Evolutionary conservation across 2,329 filamentous ascomycete genomes (phyloP).

Genomic region (Epichloe coenophiala): DNA sequence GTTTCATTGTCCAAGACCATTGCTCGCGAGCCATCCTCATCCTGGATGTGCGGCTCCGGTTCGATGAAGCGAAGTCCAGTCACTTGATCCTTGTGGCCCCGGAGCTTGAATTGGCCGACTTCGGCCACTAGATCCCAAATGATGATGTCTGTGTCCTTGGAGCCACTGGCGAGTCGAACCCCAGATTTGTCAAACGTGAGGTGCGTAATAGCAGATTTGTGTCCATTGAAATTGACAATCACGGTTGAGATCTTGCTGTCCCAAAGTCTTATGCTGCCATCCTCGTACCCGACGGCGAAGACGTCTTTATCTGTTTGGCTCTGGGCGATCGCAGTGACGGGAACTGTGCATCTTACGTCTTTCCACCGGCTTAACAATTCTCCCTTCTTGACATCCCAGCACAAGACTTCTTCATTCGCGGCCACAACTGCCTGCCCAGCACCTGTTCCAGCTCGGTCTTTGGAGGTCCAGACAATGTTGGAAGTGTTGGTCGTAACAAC

Average conservation of each 20-base stretch:
- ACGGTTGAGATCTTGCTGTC: slow-evolving; percentile 82
- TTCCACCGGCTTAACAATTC: slow-evolving; percentile 77
- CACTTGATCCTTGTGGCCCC: slow-evolving; percentile 92
- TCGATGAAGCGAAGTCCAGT: slow-evolving; percentile 75
- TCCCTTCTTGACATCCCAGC: slow-evolving; percentile 96
- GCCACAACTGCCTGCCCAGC: slow-evolving; percentile 77
- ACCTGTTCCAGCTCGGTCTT: slow-evolving; percentile 46
- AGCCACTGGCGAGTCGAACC: slow-evolving; percentile 79
- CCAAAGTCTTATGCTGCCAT: slow-evolving; percentile 92
- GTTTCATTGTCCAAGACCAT: slow-evolving; percentile 39
- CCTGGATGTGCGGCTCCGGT: slow-evolving; percentile 35
- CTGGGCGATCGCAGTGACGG: slow-evolving; percentile 78
- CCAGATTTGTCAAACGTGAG: slow-evolving; percentile 79
- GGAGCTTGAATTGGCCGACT: slow-evolving; percentile 80
- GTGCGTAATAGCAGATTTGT: slow-evolving; percentile 78
- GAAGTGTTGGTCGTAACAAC: slow-evolving; percentile 77
- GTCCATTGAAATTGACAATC: slow-evolving; percentile 94
- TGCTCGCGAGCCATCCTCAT: slow-evolving; percentile 39
- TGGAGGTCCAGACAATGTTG: slow-evolving; percentile 73
- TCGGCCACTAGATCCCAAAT: slow-evolving; percentile 93
- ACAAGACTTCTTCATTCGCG: slow-evolving; percentile 86
- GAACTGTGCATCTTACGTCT: slow-evolving; percentile 64
- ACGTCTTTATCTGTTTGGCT: slow-evolving; percentile 83
- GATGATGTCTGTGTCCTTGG: slow-evolving; percentile 89
- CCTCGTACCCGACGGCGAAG: slow-evolving; percentile 88